These are phyloP conservation scores for Fragosphaeria purpurea DNA, from an alignment of 2,329 filamentous ascomycete species.

Conservation along the genomic window DNA sequence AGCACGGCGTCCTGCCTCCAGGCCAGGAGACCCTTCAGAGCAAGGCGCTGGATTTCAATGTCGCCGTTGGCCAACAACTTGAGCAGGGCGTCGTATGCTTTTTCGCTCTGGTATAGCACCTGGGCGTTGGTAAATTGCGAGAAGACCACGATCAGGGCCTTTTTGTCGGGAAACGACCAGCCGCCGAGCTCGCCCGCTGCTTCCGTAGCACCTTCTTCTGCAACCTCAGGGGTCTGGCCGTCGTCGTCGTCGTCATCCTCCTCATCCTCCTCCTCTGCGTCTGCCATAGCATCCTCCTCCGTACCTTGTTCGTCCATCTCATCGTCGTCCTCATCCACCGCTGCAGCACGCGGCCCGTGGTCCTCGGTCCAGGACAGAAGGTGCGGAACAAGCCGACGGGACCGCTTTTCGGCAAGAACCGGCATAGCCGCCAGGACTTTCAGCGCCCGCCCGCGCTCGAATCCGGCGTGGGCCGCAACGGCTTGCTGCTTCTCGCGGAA, in stretches of 20 bases:
- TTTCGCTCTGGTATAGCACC: constrained; percentile 66
- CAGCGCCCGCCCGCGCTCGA: constrained; percentile 66
- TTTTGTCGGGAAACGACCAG: constrained; percentile 73
- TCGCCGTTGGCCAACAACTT: constrained; percentile 79
- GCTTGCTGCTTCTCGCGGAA: constrained; percentile 57
- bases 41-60: constrained; percentile 74
- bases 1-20: constrained; percentile 76
- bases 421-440: constrained; percentile 67
- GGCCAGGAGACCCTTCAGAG: constrained; percentile 72
- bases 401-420: constrained; percentile 72
- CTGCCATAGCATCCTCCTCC: constrained; percentile 23
- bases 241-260: constrained; percentile 29
- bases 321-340: constrained; percentile 19
- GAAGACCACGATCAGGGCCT: constrained; percentile 72
- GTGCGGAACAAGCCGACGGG: constrained; percentile 73
- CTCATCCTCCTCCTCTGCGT: constrained; percentile 20
- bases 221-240: constrained; percentile 4
- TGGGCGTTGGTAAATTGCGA: constrained; percentile 78
- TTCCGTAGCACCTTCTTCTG: constrained; percentile 14
- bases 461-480: constrained; percentile 38
- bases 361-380: constrained; percentile 70
- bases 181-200: constrained; percentile 15
- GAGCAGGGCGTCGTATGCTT: constrained; percentile 68
- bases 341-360: constrained; percentile 16
- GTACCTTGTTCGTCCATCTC: constrained; percentile 32